phyloP scores from a whole-genome alignment of 352 stramenopile genomes.

The Saprolegnia parasitica region DNA sequence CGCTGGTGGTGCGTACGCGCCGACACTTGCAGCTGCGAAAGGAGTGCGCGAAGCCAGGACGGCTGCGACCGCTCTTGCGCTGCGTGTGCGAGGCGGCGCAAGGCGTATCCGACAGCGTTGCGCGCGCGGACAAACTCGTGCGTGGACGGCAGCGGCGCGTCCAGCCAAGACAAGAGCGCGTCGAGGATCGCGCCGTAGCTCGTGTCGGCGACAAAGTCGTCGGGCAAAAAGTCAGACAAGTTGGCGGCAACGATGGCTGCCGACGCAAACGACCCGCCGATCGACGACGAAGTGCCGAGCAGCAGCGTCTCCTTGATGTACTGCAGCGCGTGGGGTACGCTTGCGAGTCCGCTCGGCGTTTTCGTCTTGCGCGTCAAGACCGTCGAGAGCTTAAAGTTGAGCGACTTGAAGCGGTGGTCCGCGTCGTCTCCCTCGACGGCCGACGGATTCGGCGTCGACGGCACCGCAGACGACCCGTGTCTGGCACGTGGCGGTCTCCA shows the following conservation, averaged over 20 bases:
- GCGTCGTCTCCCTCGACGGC: neutral
- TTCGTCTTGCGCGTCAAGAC: slow-evolving; percentile 39
- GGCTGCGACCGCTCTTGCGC: slow-evolving; percentile 59
- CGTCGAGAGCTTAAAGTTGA: slow-evolving; percentile 28
- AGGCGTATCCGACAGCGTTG: slow-evolving; percentile 70
- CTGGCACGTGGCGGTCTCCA: neutral
- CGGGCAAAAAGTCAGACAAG: slow-evolving; percentile 69
- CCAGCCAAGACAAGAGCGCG: slow-evolving; percentile 56
- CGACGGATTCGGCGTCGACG: neutral
- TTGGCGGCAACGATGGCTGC: slow-evolving; percentile 67
- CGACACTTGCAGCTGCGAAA: slow-evolving; percentile 41
- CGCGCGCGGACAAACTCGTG: slow-evolving; percentile 60
- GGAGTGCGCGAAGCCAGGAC: slow-evolving; percentile 57
- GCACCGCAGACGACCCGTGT: neutral
- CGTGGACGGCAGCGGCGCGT: slow-evolving; percentile 63
- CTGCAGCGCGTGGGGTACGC: slow-evolving; percentile 61
- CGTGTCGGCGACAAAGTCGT: slow-evolving; percentile 51
- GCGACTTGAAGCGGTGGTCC: slow-evolving; percentile 30
- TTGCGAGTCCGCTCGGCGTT: slow-evolving; percentile 59
- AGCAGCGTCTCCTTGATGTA: slow-evolving; percentile 76
- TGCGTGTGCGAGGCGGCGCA: slow-evolving; percentile 57
- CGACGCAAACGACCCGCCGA: slow-evolving; percentile 59
- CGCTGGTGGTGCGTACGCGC: slow-evolving; percentile 63
- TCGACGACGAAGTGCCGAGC: slow-evolving; percentile 48
- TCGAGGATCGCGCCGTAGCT: slow-evolving; percentile 69